Evolutionary conservation across 345 rosid species (phyloP).

Genomic region (Populus alba): DNA sequence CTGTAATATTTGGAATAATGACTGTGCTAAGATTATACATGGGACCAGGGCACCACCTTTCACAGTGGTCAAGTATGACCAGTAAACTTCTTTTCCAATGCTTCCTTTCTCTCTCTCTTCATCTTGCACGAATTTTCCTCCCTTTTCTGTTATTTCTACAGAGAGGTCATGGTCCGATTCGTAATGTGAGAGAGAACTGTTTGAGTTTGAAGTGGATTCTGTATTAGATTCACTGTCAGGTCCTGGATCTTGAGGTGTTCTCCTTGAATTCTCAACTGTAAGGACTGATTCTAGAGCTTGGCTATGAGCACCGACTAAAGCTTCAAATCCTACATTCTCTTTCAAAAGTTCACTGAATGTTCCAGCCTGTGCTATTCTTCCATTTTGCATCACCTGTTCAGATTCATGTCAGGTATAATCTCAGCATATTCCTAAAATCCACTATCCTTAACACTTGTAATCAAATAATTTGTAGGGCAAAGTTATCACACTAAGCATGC

Average conservation of each 20-base stretch:
- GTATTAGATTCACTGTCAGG: conserved; percentile 37
- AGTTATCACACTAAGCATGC: neutral
- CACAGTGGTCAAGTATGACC: conserved; percentile 65
- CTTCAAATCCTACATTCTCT: conserved; percentile 82
- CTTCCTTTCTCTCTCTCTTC: conserved; percentile 91
- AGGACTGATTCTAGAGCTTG: conserved; percentile 73
- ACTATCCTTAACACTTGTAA: neutral
- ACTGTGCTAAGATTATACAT: conserved; percentile 75
- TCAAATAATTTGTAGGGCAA: neutral
- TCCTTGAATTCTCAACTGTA: conserved; percentile 54
- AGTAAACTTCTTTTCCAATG: conserved; percentile 81
- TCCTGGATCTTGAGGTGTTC: conserved; percentile 34
- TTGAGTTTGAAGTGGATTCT: conserved; percentile 37
- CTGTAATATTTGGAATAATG: conserved; percentile 75
- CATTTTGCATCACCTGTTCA: conserved; percentile 84
- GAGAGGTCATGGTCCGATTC: conserved; percentile 58
- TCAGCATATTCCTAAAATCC: neutral
- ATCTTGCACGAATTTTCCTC: conserved; percentile 82
- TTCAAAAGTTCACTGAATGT: conserved; percentile 63
- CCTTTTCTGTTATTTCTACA: conserved; percentile 52
- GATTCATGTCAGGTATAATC: conserved; percentile 4
- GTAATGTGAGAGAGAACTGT: conserved; percentile 29
- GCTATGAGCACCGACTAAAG: conserved; percentile 86
- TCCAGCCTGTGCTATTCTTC: conserved; percentile 83
- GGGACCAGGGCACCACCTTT: conserved; percentile 78